A percentile compares a stretch with the other conserved stretches of the same genome.
Evolutionary conservation across 2,329 filamentous ascomycete genomes (phyloP).

Genomic region (Periconia sp.): DNA sequence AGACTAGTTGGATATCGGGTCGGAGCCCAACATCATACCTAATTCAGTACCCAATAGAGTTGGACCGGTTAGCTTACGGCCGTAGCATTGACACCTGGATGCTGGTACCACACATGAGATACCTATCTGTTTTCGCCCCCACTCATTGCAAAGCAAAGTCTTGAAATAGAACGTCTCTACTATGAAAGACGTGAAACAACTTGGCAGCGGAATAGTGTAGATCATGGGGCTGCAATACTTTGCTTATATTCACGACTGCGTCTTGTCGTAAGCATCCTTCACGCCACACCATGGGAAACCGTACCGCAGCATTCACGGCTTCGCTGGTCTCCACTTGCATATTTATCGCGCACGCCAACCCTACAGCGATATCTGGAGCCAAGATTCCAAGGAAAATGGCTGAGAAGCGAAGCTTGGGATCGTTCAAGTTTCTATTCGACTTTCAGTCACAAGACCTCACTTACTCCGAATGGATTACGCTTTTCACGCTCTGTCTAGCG

Average conservation of each 20-base stretch:
- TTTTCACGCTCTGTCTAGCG: constrained; percentile 29
- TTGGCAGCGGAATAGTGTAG: neutral
- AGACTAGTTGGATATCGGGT: too few species aligned
- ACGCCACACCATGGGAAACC: neutral
- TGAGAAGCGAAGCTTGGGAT: neutral
- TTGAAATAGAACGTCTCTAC: neutral
- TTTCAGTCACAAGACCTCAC: neutral
- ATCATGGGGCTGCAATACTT: neutral
- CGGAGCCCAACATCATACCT: too few species aligned
- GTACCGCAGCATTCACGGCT: neutral
- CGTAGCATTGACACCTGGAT: too few species aligned
- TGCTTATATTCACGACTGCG: neutral
- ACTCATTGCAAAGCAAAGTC: neutral
- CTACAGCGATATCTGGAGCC: neutral
- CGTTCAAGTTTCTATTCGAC: neutral
- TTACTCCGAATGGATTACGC: constrained; percentile 21
- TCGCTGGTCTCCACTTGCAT: neutral
- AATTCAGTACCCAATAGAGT: too few species aligned
- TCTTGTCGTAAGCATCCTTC: neutral
- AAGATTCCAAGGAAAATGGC: neutral
- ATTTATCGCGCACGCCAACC: neutral
- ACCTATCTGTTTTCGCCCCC: neutral
- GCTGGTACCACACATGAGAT: neutral
- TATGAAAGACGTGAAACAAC: neutral
- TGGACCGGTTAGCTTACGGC: neutral